Evolutionary conservation across 2,329 filamentous ascomycete species (phyloP), one percentile per base, ranked within the genome.

Genomic region (Cercospora canescens): DNA sequence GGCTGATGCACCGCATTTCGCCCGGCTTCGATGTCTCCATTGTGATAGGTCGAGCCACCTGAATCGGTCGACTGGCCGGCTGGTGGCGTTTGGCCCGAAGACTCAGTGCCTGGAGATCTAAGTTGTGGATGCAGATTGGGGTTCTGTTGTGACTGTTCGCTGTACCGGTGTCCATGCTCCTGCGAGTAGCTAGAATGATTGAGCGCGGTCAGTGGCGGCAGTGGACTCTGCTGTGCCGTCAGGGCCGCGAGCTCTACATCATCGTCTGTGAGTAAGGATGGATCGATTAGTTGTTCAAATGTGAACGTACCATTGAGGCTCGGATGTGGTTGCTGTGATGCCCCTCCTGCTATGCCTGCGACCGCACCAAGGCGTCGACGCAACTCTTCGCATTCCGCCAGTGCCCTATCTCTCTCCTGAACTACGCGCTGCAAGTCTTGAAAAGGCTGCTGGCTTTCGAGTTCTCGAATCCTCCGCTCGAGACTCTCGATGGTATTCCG

Each of bases 321-420:
- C 35, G 70, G 67, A 26, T 58, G 66, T 59, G 62, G 63, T 57
- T 65, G 58, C 26, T 55, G 48, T 35, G 59, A 64, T 55, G 64
- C 60, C 52, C 59, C 70, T 39, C 72, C 71, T 3, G 73, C 73
- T 21, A 76, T 72, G 12, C 71, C 69, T 52, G 71, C 73, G 8
- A 77, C 72, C 3, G 69, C 68, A 28, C 64, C 69, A 71, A 96
- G 80, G 34, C 88, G 86, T 75, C 86, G 84, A 74, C 88, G 89
- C 69, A 96, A 89, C 69, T 94, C 91, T 67, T 87, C 86, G 81
- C 95, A 94, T 80, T 96, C 92, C 34, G 87, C 87, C 80, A 93
- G 87, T 61, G 93, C 87, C 14, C 86, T 85, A 75, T 94, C 91
- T 55, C 76, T 72, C 78, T 93, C 89, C 34, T 87, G 84, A 63